Evolutionary conservation across 2,329 filamentous ascomycete genomes (phyloP).

Genomic region (Scortechinia acanthostroma): DNA sequence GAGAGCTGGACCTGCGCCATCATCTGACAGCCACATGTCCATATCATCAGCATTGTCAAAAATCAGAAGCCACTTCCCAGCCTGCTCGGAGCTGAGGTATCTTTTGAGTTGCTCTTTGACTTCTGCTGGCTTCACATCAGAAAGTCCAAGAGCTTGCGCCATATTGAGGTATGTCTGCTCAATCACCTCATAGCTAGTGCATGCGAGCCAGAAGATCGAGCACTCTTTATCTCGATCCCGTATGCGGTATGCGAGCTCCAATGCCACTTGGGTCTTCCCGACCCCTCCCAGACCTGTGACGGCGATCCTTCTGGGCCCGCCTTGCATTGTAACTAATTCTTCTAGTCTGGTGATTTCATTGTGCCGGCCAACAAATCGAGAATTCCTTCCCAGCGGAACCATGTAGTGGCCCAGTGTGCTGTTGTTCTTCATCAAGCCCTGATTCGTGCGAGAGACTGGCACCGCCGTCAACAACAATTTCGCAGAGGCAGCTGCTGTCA

Average conservation of each 20-base stretch:
- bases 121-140: background rate
- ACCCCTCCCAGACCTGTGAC: constrained; percentile 11
- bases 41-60: constrained; percentile 18
- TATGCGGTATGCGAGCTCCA: constrained; percentile 12
- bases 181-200: constrained; percentile 9
- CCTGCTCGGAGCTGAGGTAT: background rate
- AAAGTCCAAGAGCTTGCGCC: constrained; percentile 7
- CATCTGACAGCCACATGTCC: constrained; percentile 8
- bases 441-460: background rate
- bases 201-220: constrained; percentile 14
- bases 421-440: background rate
- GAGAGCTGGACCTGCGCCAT: constrained; percentile 2
- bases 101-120: background rate
- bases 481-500: constrained; percentile 6
- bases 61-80: constrained; percentile 13
- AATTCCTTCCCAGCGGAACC: constrained; percentile 7
- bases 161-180: constrained; percentile 11
- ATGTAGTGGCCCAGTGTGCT: background rate
- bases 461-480: constrained; percentile 3
- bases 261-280: constrained; percentile 13
- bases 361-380: constrained; percentile 7
- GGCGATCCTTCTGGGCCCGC: constrained; percentile 6
- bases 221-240: constrained; percentile 6
- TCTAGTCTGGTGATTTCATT: constrained; percentile 5
- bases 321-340: background rate